phyloP scores from a whole-genome alignment of 1,284 basidiomycete species.

The Microbotryum scabiosae region DNA sequence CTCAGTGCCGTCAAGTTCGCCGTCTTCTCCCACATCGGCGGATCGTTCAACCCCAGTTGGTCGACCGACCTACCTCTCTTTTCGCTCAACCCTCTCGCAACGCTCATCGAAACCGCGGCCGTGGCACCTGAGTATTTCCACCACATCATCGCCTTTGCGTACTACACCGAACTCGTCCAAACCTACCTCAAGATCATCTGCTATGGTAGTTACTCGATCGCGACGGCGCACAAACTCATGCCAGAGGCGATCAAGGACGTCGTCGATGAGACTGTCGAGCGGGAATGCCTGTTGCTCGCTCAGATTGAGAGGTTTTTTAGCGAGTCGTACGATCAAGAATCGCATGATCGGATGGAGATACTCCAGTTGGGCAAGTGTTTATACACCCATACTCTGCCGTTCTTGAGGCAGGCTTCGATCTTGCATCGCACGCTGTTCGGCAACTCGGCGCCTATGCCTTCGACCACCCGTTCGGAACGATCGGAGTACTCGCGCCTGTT shows the following conservation, averaged over 20 bases:
- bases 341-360: too few relatives aligned
- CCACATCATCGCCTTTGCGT: slow-evolving; percentile 72
- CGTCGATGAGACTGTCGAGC: slow-evolving; percentile 1
- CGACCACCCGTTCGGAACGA: not conserved
- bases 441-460: not conserved
- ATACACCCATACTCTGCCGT: slow-evolving; percentile 63
- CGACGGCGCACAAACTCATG: too few relatives aligned
- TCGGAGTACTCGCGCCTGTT: slow-evolving; percentile 73
- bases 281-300: slow-evolving; percentile 5
- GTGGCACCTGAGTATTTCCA: slow-evolving; percentile 78
- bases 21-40: slow-evolving; percentile 60
- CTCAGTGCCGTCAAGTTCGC: slow-evolving; percentile 15
- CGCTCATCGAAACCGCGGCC: slow-evolving; percentile 78
- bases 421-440: slow-evolving; percentile 18
- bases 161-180: slow-evolving; percentile 78
- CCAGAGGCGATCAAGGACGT: not conserved
- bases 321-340: too few relatives aligned
- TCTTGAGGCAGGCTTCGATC: slow-evolving; percentile 22
- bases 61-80: slow-evolving; percentile 45
- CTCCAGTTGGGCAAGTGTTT: slow-evolving; percentile 63
- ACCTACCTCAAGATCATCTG: slow-evolving; percentile 60
- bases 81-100: slow-evolving; percentile 73
- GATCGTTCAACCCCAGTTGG: slow-evolving; percentile 51
- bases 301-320: not conserved
- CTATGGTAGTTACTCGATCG: too few relatives aligned